A percentile compares a stretch with the other conserved stretches of the same genome.
phyloP scores from a whole-genome alignment of 106 monocot species.

The Allium sativum region DNA sequence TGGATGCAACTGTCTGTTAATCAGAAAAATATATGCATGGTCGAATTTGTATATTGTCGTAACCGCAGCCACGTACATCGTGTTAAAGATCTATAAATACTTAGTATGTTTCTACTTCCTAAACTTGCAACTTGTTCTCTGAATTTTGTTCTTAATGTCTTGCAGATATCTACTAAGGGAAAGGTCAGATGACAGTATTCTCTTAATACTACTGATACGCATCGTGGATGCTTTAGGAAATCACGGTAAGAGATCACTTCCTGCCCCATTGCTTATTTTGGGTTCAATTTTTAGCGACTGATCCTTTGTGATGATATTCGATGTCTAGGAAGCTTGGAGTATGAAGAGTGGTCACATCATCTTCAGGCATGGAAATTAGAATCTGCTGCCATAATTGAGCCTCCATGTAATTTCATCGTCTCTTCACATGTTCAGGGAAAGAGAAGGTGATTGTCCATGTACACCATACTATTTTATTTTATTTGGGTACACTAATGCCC shows the following conservation, averaged over 20 bases:
- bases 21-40: too few relatives aligned
- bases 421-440: slow-evolving; percentile 56
- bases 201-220: slow-evolving; percentile 80
- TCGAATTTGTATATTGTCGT: too few relatives aligned
- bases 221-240: slow-evolving; percentile 81
- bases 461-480: not conserved
- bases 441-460: slow-evolving; percentile 43
- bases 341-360: slow-evolving; percentile 89
- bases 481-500: not conserved
- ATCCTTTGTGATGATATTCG: too few relatives aligned
- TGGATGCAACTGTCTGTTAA: too few relatives aligned
- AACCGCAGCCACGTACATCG: too few relatives aligned
- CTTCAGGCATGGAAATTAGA: slow-evolving; percentile 77
- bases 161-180: slow-evolving; percentile 69
- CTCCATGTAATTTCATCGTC: slow-evolving; percentile 83
- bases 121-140: too few relatives aligned
- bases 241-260: slow-evolving; percentile 44
- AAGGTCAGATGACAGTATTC: slow-evolving; percentile 95
- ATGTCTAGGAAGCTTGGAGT: slow-evolving; percentile 67
- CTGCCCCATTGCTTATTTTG: too few relatives aligned
- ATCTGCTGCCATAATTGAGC: slow-evolving; percentile 81
- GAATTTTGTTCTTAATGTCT: not conserved
- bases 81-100: too few relatives aligned
- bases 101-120: too few relatives aligned
- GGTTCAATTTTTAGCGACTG: too few relatives aligned